Evolutionary conservation across 768 basidiomycete genomes (phyloP), one percentile per base, ranked within the genome.

Genomic region (Russula lepida): DNA sequence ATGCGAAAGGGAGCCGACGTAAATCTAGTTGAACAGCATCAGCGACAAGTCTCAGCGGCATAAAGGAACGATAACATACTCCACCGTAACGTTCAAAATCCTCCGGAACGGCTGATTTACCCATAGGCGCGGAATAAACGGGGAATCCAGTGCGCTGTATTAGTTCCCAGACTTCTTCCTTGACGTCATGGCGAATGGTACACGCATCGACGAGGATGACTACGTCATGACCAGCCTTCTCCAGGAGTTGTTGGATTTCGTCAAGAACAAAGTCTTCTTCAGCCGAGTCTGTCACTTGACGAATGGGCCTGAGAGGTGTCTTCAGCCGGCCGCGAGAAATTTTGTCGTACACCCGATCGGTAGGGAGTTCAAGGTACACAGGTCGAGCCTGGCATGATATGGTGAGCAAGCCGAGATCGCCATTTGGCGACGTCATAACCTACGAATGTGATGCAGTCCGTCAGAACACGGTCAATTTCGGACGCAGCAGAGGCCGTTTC

Each of bases 301-400:
- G 74, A 3, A 74, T 67, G 9, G 77, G 76, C 37, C 77, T 76
- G 9, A 89, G 76, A 7, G 85, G 84, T 1, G 77, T 81, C 56
- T 79, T 73, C 56, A 97, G 78, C 21, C 81, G 80, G 43, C 81
- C 79, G 6, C 82, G 73, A 0, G 90, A 80, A 19, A 94, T 84
- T 69, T 85, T 81, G 56, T 77, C 74, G 68, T 81, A 78, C 4
- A 88, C 86, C 55, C 95, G 75, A 70, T 98, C 89, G 6, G 86
- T 94, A 0, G 92, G 95, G 12, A 98, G 77, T 37, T 86, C 81
- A 43, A 98, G 73, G 69, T 98, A 98, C 33, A 89, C 90, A 0
- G 95, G 95, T 21, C 91, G 84, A 30, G 86, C 88, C 82, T 90
- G 35, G n/a, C 19, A 2, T 49, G 35, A 13, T 30, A 9, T 15